Percentiles rank a stretch among this genome's conserved stretches.
Evolutionary conservation across 2,329 filamentous ascomycete genomes (phyloP).

Genomic region (Fusarium subtropicale): DNA sequence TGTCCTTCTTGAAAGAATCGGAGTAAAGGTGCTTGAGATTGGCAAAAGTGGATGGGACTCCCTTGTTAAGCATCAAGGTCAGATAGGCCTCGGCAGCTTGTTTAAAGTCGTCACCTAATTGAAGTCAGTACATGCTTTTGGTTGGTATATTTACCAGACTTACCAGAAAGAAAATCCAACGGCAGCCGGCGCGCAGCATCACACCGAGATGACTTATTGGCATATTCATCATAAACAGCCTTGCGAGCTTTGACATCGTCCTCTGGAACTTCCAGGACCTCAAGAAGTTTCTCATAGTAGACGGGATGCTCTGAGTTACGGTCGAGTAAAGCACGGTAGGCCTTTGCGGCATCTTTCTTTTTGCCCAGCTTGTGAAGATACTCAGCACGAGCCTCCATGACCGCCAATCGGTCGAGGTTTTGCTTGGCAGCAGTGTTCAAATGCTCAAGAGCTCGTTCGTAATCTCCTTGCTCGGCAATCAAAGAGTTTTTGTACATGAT

Average conservation of each 20-base stretch:
- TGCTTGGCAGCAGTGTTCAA: conserved; percentile 81
- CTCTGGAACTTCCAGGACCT: conserved; percentile 70
- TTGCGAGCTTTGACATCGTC: conserved; percentile 73
- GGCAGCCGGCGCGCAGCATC: conserved; percentile 90
- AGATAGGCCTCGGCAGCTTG: conserved; percentile 83
- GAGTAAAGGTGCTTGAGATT: conserved; percentile 95
- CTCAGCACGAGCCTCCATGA: conserved; percentile 86
- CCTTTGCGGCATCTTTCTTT: conserved; percentile 83
- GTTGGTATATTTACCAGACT: conserved; percentile 31
- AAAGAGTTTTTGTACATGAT: conserved; percentile 94
- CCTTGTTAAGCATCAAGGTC: conserved; percentile 86
- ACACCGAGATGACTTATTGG: conserved; percentile 81
- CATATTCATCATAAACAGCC: conserved; percentile 80
- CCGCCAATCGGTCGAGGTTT: conserved; percentile 84
- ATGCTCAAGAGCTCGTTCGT: conserved; percentile 85
- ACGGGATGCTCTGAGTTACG: conserved; percentile 87
- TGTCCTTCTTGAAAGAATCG: conserved; percentile 80
- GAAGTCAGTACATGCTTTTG: conserved; percentile 34
- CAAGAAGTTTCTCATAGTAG: conserved; percentile 85
- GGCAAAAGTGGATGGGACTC: conserved; percentile 94
- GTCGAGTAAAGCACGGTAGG: conserved; percentile 83
- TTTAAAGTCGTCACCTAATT: conserved; percentile 79
- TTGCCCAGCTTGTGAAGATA: conserved; percentile 83
- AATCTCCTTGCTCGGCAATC: conserved; percentile 89
- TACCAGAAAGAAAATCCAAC: conserved; percentile 85